Evolutionary conservation across 345 rosid species (phyloP), one percentile per base, ranked within the genome.

Genomic region (Linum lewisii): DNA sequence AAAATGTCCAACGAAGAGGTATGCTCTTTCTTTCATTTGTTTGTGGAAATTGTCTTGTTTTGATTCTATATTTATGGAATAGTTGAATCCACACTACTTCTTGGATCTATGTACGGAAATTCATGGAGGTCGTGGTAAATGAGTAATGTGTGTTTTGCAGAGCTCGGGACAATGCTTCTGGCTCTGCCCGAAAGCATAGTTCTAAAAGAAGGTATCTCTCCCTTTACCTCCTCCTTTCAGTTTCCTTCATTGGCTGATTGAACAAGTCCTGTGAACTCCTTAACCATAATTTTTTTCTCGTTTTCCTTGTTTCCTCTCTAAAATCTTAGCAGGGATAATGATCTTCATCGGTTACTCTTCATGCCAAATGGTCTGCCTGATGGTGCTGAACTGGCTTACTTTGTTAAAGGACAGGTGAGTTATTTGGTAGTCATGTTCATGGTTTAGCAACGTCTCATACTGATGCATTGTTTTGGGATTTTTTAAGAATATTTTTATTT

Each of bases 311-410:
- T 55, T 51, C 44, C 60, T n/a, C n/a, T n/a, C n/a, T n/a, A n/a
- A n/a, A n/a, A n/a, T 68, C 32, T 47, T 52, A 58, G 63, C 67
- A 93, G 99, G 82, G 99, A 85, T 69, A 93, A 93, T 74, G 96
- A 87, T 78, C 81, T 93, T 65, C 99, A 93, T 67, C 87, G 90
- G 69, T 66, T 82, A 66, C 81, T 93, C 54, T 93, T 93, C 81
- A 78, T 87, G 95, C 95, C 99, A 38, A 82, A 90, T 59, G 97
- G 99, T 59, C 90, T 94, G 58, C 85, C 92, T 2, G 99, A 94
- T 66, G 96, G 97, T 68, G 85, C 95, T 69, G 85, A 79, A 67
- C 72, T 94, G 74, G 85, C 88, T 51, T 94, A 94, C 77, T 77
- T 69, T 75, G 85, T 84, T 49, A 89, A 85, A 85, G 82, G 95